Evolutionary conservation across 805 yeast species (phyloP).

Genomic region (Cyberlindnera sargentensis): DNA sequence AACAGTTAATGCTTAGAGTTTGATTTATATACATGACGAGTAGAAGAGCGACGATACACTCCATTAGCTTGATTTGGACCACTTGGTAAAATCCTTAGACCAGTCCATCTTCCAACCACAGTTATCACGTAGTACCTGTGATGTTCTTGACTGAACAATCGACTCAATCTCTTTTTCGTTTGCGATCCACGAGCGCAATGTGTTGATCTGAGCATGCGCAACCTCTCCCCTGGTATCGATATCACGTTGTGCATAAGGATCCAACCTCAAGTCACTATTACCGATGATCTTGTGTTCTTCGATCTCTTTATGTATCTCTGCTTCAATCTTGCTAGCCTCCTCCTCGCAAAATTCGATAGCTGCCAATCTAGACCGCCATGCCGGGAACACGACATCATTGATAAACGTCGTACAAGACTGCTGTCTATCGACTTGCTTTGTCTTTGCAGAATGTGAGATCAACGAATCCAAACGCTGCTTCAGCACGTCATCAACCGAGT

Average conservation of each 20-base stretch:
- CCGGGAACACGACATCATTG: constrained; percentile 32
- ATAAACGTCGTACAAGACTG: constrained; percentile 31
- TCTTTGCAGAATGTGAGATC: constrained; percentile 20
- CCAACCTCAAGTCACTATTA: constrained; percentile 30
- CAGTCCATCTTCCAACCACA: constrained; percentile 1
- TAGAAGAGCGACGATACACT: too few species aligned
- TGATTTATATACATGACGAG: background rate
- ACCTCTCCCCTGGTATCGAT: constrained; percentile 24
- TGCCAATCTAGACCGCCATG: constrained; percentile 37
- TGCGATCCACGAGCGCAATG: constrained; percentile 29
- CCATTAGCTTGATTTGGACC: constrained; percentile 1
- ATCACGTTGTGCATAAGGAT: constrained; percentile 45
- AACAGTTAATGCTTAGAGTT: background rate
- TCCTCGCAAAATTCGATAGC: constrained; percentile 38
- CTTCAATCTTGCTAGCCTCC: constrained; percentile 24
- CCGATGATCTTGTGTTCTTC: constrained; percentile 1
- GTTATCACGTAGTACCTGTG: constrained; percentile 5
- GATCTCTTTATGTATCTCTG: constrained; percentile 7
- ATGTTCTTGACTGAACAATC: constrained; percentile 10
- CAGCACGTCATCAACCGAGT: constrained; percentile 39
- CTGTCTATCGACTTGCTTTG: background rate
- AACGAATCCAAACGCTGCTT: constrained; percentile 36
- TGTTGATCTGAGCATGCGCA: constrained; percentile 22
- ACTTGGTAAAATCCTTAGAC: constrained; percentile 3
- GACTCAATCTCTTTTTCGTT: constrained; percentile 37